phyloP scores from a whole-genome alignment of 768 basidiomycete genomes.

The Sarcodon aspratus region DNA sequence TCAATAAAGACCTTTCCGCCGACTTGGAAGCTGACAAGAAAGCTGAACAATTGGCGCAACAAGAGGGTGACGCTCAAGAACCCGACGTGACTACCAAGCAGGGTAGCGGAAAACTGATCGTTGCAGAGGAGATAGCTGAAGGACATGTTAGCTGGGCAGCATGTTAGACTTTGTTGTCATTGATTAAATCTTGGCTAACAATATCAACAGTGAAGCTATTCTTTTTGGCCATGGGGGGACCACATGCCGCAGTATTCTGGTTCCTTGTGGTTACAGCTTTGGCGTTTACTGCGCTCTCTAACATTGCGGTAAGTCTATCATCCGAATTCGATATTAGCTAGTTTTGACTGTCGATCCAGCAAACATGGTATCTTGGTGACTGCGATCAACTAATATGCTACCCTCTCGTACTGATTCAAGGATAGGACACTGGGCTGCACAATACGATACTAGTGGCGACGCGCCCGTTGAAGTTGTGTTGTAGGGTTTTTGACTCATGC shows the following conservation, averaged over 20 bases:
- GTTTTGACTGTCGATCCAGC: conserved; percentile 7
- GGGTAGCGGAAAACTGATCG: conserved; percentile 44
- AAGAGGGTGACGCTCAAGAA: conserved; percentile 13
- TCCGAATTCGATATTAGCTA: too few relatives aligned
- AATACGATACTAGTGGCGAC: conserved; percentile 18
- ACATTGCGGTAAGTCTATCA: too few relatives aligned
- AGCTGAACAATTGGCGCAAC: conserved; percentile 14
- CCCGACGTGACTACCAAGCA: conserved; percentile 9
- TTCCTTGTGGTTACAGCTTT: conserved; percentile 8
- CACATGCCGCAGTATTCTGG: conserved; percentile 21
- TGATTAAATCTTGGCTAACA: conserved; percentile 3
- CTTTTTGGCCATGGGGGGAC: conserved; percentile 13
- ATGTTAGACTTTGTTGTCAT: conserved; percentile 12
- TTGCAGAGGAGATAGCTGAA: conserved; percentile 50
- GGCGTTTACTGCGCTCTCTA: conserved; percentile 11
- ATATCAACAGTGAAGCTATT: conserved; percentile 18
- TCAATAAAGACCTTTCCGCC: conserved; percentile 21
- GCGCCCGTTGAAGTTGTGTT: too few relatives aligned
- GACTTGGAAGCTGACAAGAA: conserved; percentile 14
- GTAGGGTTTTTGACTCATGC: too few relatives aligned
- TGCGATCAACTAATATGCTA: not conserved
- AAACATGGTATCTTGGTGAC: conserved; percentile 31
- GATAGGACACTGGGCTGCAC: conserved; percentile 25
- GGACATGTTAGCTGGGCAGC: conserved; percentile 45
- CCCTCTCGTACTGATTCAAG: not conserved